phyloP scores from a whole-genome alignment of 2,329 filamentous ascomycete genomes.

The Dothideomycetes sp. region DNA sequence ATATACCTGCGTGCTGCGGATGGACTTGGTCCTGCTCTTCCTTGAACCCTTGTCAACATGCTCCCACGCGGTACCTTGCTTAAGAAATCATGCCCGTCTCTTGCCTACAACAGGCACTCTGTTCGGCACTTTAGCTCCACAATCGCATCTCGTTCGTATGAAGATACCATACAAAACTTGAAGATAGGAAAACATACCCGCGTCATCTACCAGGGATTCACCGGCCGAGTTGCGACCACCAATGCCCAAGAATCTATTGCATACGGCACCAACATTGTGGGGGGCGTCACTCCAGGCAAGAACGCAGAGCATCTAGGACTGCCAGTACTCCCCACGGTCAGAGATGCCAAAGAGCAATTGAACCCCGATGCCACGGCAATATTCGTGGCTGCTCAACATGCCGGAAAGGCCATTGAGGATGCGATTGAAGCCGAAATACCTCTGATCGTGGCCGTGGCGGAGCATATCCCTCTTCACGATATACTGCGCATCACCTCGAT shows the following conservation, averaged over 20 bases:
- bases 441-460: slow-evolving; percentile 66
- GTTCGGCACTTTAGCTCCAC: slow-evolving; percentile 18
- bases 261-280: slow-evolving; percentile 73
- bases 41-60: no score
- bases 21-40: no score
- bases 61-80: no score
- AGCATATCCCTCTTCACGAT: slow-evolving; percentile 70
- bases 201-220: slow-evolving; percentile 63
- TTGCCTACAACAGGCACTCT: neutral
- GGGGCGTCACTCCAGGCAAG: slow-evolving; percentile 62
- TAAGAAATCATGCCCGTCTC: no score
- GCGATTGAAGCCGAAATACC: slow-evolving; percentile 71
- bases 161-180: slow-evolving; percentile 53
- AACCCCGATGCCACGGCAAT: slow-evolving; percentile 71
- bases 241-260: slow-evolving; percentile 66
- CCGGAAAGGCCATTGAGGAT: slow-evolving; percentile 63
- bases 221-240: slow-evolving; percentile 56
- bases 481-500: slow-evolving; percentile 64
- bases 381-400: slow-evolving; percentile 67
- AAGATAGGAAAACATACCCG: slow-evolving; percentile 55
- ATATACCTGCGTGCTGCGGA: no score
- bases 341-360: slow-evolving; percentile 55
- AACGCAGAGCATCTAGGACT: slow-evolving; percentile 62
- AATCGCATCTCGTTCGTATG: slow-evolving; percentile 32
- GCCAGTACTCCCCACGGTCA: slow-evolving; percentile 59